Evolutionary conservation across 768 basidiomycete species (phyloP).

Genomic region (Suillus brevipes): DNA sequence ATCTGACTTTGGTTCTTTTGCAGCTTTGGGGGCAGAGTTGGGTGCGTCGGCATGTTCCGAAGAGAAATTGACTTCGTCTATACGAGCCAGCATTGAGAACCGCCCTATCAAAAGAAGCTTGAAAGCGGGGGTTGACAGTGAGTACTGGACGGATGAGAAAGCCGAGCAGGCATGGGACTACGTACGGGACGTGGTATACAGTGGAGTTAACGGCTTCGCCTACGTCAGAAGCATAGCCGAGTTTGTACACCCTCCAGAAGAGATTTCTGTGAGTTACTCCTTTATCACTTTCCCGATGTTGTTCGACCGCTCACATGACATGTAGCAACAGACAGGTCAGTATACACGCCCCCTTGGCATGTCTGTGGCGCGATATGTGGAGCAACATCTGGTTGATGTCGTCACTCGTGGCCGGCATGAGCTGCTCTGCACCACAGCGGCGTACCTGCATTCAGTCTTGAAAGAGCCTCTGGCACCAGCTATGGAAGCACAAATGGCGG

Average conservation of each 20-base stretch:
- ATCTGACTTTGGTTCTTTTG: slow-evolving; percentile 64
- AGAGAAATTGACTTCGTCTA: slow-evolving; percentile 34
- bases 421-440: background rate
- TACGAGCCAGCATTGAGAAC: slow-evolving; percentile 37
- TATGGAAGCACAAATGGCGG: slow-evolving; percentile 5
- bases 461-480: background rate
- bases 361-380: slow-evolving; percentile 41
- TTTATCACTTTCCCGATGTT: too few relatives aligned
- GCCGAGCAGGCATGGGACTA: slow-evolving; percentile 65
- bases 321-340: background rate
- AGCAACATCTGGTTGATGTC: slow-evolving; percentile 39
- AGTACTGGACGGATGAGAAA: slow-evolving; percentile 51
- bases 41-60: slow-evolving; percentile 41
- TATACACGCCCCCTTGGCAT: slow-evolving; percentile 26
- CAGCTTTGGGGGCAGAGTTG: slow-evolving; percentile 39
- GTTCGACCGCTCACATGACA: background rate
- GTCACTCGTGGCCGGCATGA: slow-evolving; percentile 43
- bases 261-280: background rate
- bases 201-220: slow-evolving; percentile 73
- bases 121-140: slow-evolving; percentile 20
- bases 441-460: slow-evolving; percentile 1
- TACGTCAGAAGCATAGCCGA: slow-evolving; percentile 78
- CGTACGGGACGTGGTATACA: slow-evolving; percentile 73
- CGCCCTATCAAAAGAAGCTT: slow-evolving; percentile 19
- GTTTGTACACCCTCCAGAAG: slow-evolving; percentile 46